These are phyloP conservation scores for Solanum appendiculatum DNA, from an alignment of 257 asterid genomes.

Conservation along the genomic window DNA sequence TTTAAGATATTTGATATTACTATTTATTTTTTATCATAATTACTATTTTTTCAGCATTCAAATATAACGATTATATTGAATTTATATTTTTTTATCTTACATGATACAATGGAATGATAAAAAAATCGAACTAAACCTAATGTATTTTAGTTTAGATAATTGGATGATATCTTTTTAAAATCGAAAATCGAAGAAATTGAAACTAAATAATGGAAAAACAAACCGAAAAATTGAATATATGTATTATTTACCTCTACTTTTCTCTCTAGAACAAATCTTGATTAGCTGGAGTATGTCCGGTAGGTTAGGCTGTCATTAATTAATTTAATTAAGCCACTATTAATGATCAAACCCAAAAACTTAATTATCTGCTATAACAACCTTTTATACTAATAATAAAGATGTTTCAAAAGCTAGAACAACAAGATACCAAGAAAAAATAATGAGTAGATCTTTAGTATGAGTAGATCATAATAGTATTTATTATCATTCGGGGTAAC, in stretches of 20 bases:
- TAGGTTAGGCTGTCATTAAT: neutral
- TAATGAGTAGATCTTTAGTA: neutral
- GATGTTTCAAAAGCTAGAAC: neutral
- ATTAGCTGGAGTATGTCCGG: neutral
- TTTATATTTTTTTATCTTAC: neutral
- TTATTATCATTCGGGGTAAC: fast-evolving
- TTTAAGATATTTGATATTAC: neutral
- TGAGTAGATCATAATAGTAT: too few relatives aligned
- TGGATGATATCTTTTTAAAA: neutral
- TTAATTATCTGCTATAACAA: neutral
- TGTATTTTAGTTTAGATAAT: neutral
- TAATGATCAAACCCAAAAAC: neutral
- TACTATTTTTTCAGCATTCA: neutral
- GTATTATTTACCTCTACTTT: neutral
- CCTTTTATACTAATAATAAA: neutral
- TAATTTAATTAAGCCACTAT: neutral
- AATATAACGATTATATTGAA: neutral
- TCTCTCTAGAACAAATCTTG: neutral
- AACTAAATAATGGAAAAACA: neutral
- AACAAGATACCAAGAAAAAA: neutral
- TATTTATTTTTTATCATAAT: neutral
- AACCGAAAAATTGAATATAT: neutral
- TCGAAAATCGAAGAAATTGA: neutral
- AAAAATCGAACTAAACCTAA: neutral
- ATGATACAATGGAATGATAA: neutral